Percentiles rank a stretch among this genome's conserved stretches.
These are phyloP conservation scores for Paulownia fortunei DNA, from an alignment of 257 asterid genomes.

Conservation along the genomic window DNA sequence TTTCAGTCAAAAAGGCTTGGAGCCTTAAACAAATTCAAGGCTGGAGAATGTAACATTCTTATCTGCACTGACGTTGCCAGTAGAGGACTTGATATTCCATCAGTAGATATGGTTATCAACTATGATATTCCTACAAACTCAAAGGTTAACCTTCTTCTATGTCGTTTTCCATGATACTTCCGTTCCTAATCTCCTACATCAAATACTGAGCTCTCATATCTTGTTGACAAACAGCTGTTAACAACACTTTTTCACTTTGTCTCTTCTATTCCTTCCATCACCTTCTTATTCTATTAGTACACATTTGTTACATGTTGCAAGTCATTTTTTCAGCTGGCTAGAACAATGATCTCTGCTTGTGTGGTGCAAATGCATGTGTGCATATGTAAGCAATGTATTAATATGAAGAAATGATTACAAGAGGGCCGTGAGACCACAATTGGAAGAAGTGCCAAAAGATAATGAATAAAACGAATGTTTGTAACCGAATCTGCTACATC, in stretches of 20 bases:
- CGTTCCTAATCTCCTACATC: background rate
- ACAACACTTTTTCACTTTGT: background rate
- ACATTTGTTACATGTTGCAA: background rate
- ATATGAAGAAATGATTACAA: background rate
- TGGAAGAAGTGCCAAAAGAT: background rate
- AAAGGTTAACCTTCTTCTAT: constrained; percentile 55
- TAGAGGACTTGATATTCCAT: constrained; percentile 96
- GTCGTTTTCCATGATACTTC: background rate
- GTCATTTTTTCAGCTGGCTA: background rate
- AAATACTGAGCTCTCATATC: background rate
- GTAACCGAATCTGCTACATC: background rate
- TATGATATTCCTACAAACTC: constrained; percentile 91
- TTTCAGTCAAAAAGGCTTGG: constrained; percentile 86
- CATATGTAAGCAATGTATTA: background rate
- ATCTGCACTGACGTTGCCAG: constrained; percentile 94
- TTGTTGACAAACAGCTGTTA: background rate
- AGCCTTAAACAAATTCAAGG: constrained; percentile 80
- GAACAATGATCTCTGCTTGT: background rate
- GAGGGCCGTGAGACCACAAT: background rate
- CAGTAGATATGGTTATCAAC: constrained; percentile 92
- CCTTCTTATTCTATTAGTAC: background rate
- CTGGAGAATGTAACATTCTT: constrained; percentile 87
- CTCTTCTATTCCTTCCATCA: background rate
- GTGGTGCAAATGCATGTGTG: background rate
- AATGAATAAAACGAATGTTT: background rate